Evolutionary conservation across 768 basidiomycete species (phyloP).

Genomic region (Wakefieldia striispora): DNA sequence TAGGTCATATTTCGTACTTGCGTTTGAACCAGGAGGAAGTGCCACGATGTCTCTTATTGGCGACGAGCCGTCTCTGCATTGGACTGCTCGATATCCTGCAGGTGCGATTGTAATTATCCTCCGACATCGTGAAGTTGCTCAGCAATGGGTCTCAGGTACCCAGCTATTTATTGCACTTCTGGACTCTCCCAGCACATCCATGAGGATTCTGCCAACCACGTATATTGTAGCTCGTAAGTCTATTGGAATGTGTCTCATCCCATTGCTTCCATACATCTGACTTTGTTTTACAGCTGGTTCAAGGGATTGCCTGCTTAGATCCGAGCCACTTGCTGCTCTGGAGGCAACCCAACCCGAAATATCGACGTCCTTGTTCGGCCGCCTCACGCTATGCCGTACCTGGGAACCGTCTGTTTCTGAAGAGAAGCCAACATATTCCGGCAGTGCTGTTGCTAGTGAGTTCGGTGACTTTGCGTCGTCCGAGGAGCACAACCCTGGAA

Average conservation of each 20-base stretch:
- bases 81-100: conserved; percentile 37
- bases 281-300: conserved; percentile 25
- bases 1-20: conserved; percentile 41
- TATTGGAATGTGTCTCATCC: not conserved
- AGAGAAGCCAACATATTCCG: conserved; percentile 43
- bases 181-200: conserved; percentile 42
- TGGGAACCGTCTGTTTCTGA: conserved; percentile 47
- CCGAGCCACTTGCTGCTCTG: conserved; percentile 23
- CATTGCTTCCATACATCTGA: not conserved
- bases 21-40: conserved; percentile 36
- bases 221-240: conserved; percentile 38
- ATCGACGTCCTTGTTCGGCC: not conserved
- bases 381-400: conserved; percentile 33
- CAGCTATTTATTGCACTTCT: conserved; percentile 43
- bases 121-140: not conserved
- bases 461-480: conserved; percentile 39
- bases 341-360: conserved; percentile 25
- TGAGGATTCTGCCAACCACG: conserved; percentile 37
- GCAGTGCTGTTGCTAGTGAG: conserved; percentile 39
- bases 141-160: conserved; percentile 33
- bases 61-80: conserved; percentile 32
- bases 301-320: conserved; percentile 21
- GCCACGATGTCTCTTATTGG: conserved; percentile 38
- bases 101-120: conserved; percentile 32
- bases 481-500: conserved; percentile 37